These are phyloP conservation scores for Cudoniella acicularis DNA, from an alignment of 495 filamentous ascomycete species.

Conservation along the genomic window DNA sequence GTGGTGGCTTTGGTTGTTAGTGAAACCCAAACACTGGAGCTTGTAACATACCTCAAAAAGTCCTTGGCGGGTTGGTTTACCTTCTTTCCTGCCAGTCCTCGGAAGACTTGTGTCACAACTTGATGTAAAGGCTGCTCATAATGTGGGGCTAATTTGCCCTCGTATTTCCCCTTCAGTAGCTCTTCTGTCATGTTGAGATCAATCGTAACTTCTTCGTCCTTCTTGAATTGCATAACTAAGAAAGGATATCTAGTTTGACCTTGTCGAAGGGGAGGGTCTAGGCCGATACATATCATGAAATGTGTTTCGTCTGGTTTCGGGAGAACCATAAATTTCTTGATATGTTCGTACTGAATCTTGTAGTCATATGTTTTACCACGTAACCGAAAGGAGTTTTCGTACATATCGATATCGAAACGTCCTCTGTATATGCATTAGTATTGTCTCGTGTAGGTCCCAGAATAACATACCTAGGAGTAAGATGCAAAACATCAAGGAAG, in stretches of 20 bases:
- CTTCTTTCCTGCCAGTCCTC: slow-evolving; percentile 89
- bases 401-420: slow-evolving; percentile 99
- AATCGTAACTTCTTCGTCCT: slow-evolving; percentile 94
- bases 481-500: slow-evolving; percentile 94
- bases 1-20: slow-evolving; percentile 60
- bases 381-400: slow-evolving; percentile 94
- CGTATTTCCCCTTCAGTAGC: slow-evolving; percentile 77
- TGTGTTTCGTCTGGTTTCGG: slow-evolving; percentile 97
- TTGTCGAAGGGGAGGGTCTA: slow-evolving; percentile 94
- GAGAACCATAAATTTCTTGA: slow-evolving; percentile 98
- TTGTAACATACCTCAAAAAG: slow-evolving; percentile 60
- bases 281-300: slow-evolving; percentile 87
- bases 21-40: slow-evolving; percentile 10
- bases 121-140: slow-evolving; percentile 91
- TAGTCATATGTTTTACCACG: slow-evolving; percentile 99
- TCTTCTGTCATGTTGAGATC: slow-evolving; percentile 97
- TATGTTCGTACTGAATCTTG: slow-evolving; percentile 95
- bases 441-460: slow-evolving; percentile 7
- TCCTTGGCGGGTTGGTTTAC: slow-evolving; percentile 90
- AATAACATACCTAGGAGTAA: slow-evolving; percentile 80
- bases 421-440: slow-evolving; percentile 61
- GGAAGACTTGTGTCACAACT: slow-evolving; percentile 92
- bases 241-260: slow-evolving; percentile 98
- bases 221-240: slow-evolving; percentile 98
- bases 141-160: slow-evolving; percentile 76